Evolutionary conservation across 2,329 filamentous ascomycete genomes (phyloP), one percentile per base, ranked within the genome.

Genomic region (Exophiala sp.): DNA sequence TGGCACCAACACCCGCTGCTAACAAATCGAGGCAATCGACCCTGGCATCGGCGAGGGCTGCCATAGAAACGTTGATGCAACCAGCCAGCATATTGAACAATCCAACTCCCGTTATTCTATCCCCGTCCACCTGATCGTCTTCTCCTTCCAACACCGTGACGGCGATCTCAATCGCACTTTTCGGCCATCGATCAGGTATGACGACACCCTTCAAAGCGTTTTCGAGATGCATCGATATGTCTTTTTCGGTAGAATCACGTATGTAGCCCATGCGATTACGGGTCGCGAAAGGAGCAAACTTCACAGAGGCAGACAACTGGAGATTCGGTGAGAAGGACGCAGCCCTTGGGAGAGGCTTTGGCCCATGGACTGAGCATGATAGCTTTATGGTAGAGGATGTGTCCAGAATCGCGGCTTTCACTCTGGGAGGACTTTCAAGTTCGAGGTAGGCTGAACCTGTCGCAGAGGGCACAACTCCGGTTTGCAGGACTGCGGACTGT

Each of bases 101-200:
- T 8, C 89, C 88, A 84, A 88, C 94, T 11, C 85, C 80, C 55
- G 82, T 81, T 51, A 81, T 78, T 69, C 50, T 69, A 38, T 48
- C 42, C 18, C 57, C 58, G 7, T 40, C 70, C 64, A 81, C 77
- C 3, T 77, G 80, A 65, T 96, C 88, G 22, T 61, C 58, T 64
- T 97, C 93, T 2, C 88, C 91, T 70, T 98, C 93, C 14, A 98
- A 75, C 42, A 98, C 82, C 0, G 89, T 96, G 42, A 98, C 82
- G 14, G 95, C 84, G 34, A 98, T 83, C 65, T 98, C 93, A n/a
- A 95, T 83, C 38, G 88, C 90, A 66, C 88, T 95, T 74, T 98
- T 98, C n/a, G 93, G 93, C 88, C 91, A 98, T 50, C 91, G 78
- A 65, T 96, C 90, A 11, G 88, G 89, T 63, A 97, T 91, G 43